phyloP scores from a whole-genome alignment of 23 red algal genomes.

The Gracilaria domingensis region DNA sequence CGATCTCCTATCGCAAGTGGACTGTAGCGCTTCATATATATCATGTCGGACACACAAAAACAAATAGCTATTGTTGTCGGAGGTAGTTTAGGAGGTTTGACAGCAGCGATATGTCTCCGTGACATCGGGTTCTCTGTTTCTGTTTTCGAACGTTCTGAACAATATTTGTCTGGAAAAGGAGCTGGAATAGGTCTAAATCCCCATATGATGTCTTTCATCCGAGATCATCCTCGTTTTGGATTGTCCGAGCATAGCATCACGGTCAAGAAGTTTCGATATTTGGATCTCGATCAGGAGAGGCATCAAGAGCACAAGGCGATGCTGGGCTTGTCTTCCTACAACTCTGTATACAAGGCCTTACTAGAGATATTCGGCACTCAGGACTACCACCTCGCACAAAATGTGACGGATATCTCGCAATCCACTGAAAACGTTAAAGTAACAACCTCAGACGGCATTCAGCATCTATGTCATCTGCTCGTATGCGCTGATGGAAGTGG shows the following conservation, averaged over 20 bases:
- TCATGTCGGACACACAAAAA: background rate
- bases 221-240: slow-evolving; percentile 4
- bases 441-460: slow-evolving; percentile 5
- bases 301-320: background rate
- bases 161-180: slow-evolving; percentile 41
- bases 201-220: slow-evolving; percentile 18
- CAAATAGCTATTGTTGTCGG: slow-evolving; percentile 33
- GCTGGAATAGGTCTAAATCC: slow-evolving; percentile 56
- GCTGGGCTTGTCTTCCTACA: slow-evolving; percentile 27
- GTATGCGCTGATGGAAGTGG: slow-evolving; percentile 52
- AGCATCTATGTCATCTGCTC: slow-evolving; percentile 15
- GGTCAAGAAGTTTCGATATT: background rate
- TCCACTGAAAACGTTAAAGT: slow-evolving; percentile 29
- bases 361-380: slow-evolving; percentile 5
- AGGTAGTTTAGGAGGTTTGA: slow-evolving; percentile 47
- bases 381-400: background rate
- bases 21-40: too few relatives aligned
- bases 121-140: slow-evolving; percentile 32
- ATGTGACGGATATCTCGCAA: slow-evolving; percentile 33
- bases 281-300: background rate
- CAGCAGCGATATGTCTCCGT: slow-evolving; percentile 34
- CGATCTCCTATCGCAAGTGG: background rate
- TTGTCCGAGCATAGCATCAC: slow-evolving; percentile 18
- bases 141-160: slow-evolving; percentile 43
- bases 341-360: slow-evolving; percentile 38